Conservation (phyloP, 2,329 filamentous ascomycete species). For the Aspergillus pseudoviridinutans region DNA sequence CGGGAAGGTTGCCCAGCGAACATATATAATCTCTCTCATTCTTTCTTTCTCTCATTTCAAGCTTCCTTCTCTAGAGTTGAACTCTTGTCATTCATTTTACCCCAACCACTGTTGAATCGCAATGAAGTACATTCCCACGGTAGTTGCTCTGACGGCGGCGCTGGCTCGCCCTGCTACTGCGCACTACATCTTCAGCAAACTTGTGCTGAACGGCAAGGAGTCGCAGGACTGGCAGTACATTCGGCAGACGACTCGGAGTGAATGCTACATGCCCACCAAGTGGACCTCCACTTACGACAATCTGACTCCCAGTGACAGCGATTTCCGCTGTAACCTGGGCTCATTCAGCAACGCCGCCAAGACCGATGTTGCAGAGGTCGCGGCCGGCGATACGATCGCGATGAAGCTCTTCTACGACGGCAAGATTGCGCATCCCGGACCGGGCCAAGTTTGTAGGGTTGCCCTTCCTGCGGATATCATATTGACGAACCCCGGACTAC, state of each 20-base stretch:
- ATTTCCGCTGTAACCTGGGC: conserved; percentile 18
- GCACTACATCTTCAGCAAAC: conserved; percentile 17
- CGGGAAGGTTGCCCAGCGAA: too few relatives aligned
- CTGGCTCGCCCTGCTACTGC: conserved; percentile 8
- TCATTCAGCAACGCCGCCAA: conserved; percentile 13
- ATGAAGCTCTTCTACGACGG: conserved; percentile 14
- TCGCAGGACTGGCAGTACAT: conserved; percentile 16
- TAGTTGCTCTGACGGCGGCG: conserved; percentile 3
- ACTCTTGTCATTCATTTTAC: too few relatives aligned
- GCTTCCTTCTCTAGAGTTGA: too few relatives aligned
- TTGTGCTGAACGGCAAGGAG: conserved; percentile 9
- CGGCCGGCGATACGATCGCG: conserved; percentile 13
- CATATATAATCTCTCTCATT: too few relatives aligned
- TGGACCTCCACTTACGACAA: conserved; percentile 12
- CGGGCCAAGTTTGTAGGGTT: conserved; percentile 15
- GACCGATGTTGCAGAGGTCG: conserved; percentile 14
- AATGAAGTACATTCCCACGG: conserved; percentile 8
- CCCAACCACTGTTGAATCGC: background rate
- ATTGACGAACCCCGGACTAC: too few relatives aligned
- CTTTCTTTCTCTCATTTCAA: too few relatives aligned
- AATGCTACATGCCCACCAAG: conserved; percentile 16
- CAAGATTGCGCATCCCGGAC: conserved; percentile 13
- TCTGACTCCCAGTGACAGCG: conserved; percentile 12
- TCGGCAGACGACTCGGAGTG: conserved; percentile 10
- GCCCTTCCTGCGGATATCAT: background rate